phyloP scores from a whole-genome alignment of 352 stramenopile genomes.

The Peronospora belbahrii region DNA sequence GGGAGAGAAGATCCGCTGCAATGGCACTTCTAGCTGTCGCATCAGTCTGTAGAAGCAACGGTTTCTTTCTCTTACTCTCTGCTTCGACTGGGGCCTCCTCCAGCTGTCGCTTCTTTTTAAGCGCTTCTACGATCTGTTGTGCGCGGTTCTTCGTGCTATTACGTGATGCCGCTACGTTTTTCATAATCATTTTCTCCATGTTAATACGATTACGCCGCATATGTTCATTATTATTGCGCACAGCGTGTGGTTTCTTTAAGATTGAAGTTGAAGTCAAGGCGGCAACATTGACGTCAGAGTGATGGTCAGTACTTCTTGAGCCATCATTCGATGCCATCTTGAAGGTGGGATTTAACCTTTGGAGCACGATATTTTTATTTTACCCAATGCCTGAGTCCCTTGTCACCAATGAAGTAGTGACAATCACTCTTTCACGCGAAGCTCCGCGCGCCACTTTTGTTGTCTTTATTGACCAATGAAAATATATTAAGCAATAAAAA shows the following conservation, averaged over 20 bases:
- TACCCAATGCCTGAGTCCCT: not conserved
- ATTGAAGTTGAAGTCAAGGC: not conserved
- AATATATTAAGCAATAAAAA: not conserved
- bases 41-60: constrained; percentile 7
- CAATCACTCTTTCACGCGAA: constrained; percentile 4
- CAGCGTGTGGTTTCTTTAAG: constrained; percentile 10
- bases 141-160: constrained; percentile 65
- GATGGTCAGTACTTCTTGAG: constrained; percentile 6
- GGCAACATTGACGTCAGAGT: constrained; percentile 1
- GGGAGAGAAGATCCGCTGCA: constrained; percentile 17
- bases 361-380: constrained; percentile 3
- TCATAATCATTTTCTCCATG: constrained; percentile 86
- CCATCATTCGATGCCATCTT: constrained; percentile 16
- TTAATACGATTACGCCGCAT: constrained; percentile 56
- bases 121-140: constrained; percentile 61
- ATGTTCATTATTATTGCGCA: constrained; percentile 35
- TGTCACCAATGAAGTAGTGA: not conserved
- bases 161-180: constrained; percentile 55
- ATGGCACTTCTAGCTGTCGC: constrained; percentile 2
- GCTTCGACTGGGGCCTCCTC: constrained; percentile 19
- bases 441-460: constrained; percentile 18
- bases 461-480: constrained; percentile 6
- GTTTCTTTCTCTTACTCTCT: constrained; percentile 25
- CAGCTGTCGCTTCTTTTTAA: constrained; percentile 56
- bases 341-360: not conserved